A percentile compares a stretch with the other conserved stretches of the same genome.
These are phyloP conservation scores for Thielaviopsis musarum DNA, from an alignment of 2,329 filamentous ascomycete species.

Conservation along the genomic window DNA sequence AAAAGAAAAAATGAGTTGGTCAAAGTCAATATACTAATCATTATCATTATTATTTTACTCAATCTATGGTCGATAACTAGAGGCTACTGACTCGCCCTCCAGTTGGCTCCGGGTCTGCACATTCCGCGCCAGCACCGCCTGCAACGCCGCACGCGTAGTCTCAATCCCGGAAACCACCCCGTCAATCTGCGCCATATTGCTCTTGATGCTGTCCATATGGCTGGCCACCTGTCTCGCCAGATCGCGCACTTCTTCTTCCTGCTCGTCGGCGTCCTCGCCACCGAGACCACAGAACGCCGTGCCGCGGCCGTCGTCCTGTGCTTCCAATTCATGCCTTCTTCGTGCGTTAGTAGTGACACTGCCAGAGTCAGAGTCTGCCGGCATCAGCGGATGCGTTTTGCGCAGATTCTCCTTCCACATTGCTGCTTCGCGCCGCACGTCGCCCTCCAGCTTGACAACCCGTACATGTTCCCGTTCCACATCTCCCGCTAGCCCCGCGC, in stretches of 20 bases:
- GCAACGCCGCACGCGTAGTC: constrained; percentile 31
- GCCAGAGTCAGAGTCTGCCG: background rate
- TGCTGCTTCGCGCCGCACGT: constrained; percentile 36
- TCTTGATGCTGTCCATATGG: constrained; percentile 39
- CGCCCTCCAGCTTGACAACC: constrained; percentile 34
- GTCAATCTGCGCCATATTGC: constrained; percentile 36
- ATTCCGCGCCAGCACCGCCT: constrained; percentile 29
- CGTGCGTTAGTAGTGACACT: background rate
- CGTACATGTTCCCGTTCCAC: constrained; percentile 37
- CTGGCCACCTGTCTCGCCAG: constrained; percentile 26
- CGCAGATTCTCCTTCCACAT: constrained; percentile 32
- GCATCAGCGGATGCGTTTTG: constrained; percentile 20
- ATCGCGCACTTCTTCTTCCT: constrained; percentile 7
- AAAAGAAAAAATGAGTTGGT: too few species aligned
- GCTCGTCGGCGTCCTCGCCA: constrained; percentile 20
- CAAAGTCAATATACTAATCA: too few species aligned
- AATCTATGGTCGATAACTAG: background rate
- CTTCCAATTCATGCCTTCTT: background rate
- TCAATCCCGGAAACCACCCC: constrained; percentile 32
- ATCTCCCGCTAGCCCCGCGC: constrained; percentile 35
- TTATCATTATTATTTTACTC: background rate
- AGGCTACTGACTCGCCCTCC: background rate
- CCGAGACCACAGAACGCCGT: constrained; percentile 23
- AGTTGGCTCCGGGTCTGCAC: constrained; percentile 21
- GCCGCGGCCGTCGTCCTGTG: background rate